phyloP scores from a whole-genome alignment of 176 grass and related monocot species.

The Themeda triandra region DNA sequence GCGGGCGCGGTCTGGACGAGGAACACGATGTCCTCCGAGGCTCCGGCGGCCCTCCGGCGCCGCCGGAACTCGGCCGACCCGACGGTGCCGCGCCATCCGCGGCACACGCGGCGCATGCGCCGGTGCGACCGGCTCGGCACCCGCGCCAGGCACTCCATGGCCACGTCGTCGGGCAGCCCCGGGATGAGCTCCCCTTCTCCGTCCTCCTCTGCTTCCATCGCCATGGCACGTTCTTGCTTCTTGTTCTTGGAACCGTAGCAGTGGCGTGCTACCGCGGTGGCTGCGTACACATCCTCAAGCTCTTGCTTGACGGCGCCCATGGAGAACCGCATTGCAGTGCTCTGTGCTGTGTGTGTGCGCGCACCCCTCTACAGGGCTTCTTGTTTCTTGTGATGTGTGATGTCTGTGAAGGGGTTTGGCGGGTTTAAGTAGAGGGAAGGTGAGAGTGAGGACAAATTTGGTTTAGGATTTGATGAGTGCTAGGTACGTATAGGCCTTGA shows the following conservation, averaged over 20 bases:
- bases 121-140: slow-evolving; percentile 43
- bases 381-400: not conserved
- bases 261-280: not conserved
- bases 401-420: not conserved
- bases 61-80: slow-evolving; percentile 28
- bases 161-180: slow-evolving; percentile 51
- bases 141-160: slow-evolving; percentile 58
- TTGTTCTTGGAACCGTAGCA: not conserved
- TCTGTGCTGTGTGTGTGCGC: not conserved
- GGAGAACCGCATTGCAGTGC: not conserved
- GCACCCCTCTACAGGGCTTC: not conserved
- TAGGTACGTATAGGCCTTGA: not conserved
- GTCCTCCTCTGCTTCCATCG: not conserved
- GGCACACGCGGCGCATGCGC: slow-evolving; percentile 39
- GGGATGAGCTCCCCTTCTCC: slow-evolving; percentile 36
- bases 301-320: slow-evolving; percentile 8
- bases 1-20: slow-evolving; percentile 40
- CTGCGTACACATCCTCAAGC: not conserved
- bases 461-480: not conserved
- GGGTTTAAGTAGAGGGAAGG: slow-evolving; percentile 33
- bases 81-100: slow-evolving; percentile 39
- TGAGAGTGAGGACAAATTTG: slow-evolving; percentile 5
- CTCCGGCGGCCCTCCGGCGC: slow-evolving; percentile 13
- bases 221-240: slow-evolving; percentile 1
- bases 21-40: slow-evolving; percentile 54